These are phyloP conservation scores for Entomortierella chlamydospora DNA, from an alignment of 192 early-diverging fungal species.

Conservation along the genomic window DNA sequence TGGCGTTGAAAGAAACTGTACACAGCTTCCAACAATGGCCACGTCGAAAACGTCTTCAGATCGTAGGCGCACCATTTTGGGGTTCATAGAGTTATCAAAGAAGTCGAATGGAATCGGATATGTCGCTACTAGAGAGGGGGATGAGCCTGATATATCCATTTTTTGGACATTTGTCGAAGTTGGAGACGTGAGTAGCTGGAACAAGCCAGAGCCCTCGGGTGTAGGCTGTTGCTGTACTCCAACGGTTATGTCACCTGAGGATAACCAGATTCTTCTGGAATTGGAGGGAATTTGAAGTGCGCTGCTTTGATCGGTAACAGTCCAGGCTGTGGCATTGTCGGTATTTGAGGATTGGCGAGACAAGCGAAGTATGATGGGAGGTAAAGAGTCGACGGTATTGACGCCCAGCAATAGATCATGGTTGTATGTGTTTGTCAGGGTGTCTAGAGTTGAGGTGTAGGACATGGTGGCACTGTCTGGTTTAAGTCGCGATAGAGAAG, in stretches of 20 bases:
- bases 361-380: slow-evolving; percentile 3
- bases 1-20: background rate
- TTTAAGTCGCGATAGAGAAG: background rate
- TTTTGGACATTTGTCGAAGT: background rate
- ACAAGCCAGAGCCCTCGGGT: background rate
- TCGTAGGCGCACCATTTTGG: background rate
- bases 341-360: background rate
- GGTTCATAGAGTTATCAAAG: background rate
- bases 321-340: slow-evolving; percentile 3
- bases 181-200: background rate
- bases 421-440: background rate
- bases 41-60: background rate
- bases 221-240: background rate
- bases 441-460: slow-evolving; percentile 7
- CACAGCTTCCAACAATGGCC: slow-evolving; percentile 6
- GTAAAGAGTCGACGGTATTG: background rate
- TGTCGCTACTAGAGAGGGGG: background rate
- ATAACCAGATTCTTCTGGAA: background rate
- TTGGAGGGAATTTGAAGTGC: background rate
- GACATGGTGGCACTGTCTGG: slow-evolving; percentile 4
- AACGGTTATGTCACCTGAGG: background rate
- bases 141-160: background rate
- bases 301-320: slow-evolving; percentile 1
- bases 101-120: background rate
- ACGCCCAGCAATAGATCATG: slow-evolving; percentile 21